Evolutionary conservation across 441 rosid species (phyloP), one percentile per base, ranked within the genome.

Genomic region (Corymbia citriodora): DNA sequence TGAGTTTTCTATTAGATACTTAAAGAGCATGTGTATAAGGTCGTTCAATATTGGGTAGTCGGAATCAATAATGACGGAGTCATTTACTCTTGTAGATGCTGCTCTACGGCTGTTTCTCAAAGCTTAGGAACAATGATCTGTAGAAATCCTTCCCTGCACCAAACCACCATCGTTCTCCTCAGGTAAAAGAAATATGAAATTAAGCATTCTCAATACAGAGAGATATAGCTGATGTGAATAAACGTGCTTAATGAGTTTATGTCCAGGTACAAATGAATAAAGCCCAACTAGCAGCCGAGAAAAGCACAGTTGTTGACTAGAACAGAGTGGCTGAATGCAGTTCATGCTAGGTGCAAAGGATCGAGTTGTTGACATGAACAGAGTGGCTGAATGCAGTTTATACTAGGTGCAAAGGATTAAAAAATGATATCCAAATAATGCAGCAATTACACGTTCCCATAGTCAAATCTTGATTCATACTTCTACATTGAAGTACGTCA

Each of bases 121-220:
- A 93, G 92, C 93, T 97, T 96, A 45, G 97, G 97, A 89, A 96
- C 92, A 88, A 93, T 91, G 87, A 97, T 90, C 72, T 92, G 96
- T 88, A 97, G 94, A 88, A 97, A 29, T 88, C 99, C 99, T 92
- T 95, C 94, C 94, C 98, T 97, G 96, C 94, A 89, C 57, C 93
- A 90, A 40, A 90, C 53, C 93, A 88, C n/a, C 70, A 88, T 21
- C 4, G 18, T 45, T 79, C 50, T 79, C 52, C 45, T 19, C 12
- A 87, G 17, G 18, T 55, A 55, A 11, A 59, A 10, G 65, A 54
- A 7, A 52, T 54, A 16, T 87, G 29, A 40, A n/a, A 54, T 1
- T 2, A 7, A 54, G 63, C 65, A 31, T 59, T 55, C 50, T 52
- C 29, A 74, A 25, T 8, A 45, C 52, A 45, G 85, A 74, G 63